These are phyloP conservation scores for Secale cereale DNA, from an alignment of 176 grass and related monocot genomes.

Conservation along the genomic window DNA sequence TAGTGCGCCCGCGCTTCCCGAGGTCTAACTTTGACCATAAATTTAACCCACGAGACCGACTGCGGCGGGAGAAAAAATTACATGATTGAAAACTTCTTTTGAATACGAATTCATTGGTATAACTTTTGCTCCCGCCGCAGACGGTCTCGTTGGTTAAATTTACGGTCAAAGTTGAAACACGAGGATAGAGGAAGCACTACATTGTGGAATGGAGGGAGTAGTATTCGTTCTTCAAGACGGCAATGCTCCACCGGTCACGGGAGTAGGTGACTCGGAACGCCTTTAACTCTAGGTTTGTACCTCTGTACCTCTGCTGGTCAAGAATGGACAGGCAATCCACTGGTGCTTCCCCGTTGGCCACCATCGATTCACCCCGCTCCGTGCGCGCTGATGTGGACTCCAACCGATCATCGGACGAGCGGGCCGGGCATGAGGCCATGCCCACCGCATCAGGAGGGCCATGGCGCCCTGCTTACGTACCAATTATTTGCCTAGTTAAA, in stretches of 20 bases:
- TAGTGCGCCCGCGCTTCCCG: too few relatives aligned
- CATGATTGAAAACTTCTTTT: too few relatives aligned
- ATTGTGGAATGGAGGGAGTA: too few relatives aligned
- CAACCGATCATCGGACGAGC: neutral
- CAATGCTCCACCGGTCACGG: neutral
- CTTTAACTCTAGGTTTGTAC: neutral
- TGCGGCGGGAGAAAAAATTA: too few relatives aligned
- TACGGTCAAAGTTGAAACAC: too few relatives aligned
- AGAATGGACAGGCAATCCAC: slow-evolving; percentile 30
- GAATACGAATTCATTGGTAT: too few relatives aligned
- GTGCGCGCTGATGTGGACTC: neutral
- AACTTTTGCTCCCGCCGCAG: too few relatives aligned
- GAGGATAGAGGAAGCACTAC: too few relatives aligned
- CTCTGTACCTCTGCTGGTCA: neutral
- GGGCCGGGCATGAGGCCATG: neutral
- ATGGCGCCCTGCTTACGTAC: neutral
- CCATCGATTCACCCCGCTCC: neutral
- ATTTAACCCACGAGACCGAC: too few relatives aligned
- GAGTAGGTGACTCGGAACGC: neutral
- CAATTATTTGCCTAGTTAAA: neutral
- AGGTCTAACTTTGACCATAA: too few relatives aligned
- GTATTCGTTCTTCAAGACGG: neutral
- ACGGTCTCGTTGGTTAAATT: too few relatives aligned
- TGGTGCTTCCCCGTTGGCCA: neutral
- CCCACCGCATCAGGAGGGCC: neutral